Conservation (phyloP, 1,284 basidiomycete genomes). For the Somion occarium region DNA sequence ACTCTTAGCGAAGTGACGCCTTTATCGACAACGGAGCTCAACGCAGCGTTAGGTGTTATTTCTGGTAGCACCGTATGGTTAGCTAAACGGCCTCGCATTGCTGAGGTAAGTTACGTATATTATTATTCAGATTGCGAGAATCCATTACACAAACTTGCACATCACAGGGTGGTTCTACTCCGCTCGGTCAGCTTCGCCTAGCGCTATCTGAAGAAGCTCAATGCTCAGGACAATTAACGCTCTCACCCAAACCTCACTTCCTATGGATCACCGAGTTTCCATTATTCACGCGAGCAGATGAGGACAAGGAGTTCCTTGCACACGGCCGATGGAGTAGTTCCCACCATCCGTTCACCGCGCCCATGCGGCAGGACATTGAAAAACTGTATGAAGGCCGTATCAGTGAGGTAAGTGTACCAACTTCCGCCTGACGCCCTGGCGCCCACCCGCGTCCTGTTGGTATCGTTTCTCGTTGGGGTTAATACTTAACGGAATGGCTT, state of each 20-base stretch:
- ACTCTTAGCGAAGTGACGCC: background rate
- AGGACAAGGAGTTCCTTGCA: slow-evolving; percentile 83
- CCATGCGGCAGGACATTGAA: slow-evolving; percentile 84
- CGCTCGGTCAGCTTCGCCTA: slow-evolving; percentile 72
- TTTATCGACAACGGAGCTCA: background rate
- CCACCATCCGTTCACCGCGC: slow-evolving; percentile 95
- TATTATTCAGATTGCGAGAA: background rate
- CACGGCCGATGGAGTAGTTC: slow-evolving; percentile 86
- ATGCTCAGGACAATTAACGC: slow-evolving; percentile 39
- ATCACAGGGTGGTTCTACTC: slow-evolving; percentile 77
- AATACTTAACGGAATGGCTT: background rate
- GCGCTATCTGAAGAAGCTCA: slow-evolving; percentile 63
- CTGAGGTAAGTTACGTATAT: slow-evolving; percentile 37
- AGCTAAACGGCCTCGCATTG: slow-evolving; percentile 36
- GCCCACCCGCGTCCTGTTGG: background rate
- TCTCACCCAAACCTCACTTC: slow-evolving; percentile 70
- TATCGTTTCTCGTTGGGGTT: background rate
- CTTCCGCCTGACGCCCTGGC: background rate
- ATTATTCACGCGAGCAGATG: slow-evolving; percentile 84
- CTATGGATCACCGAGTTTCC: slow-evolving; percentile 97
- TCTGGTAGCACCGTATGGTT: slow-evolving; percentile 36
- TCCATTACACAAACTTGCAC: background rate
- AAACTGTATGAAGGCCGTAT: slow-evolving; percentile 67
- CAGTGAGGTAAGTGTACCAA: slow-evolving; percentile 45
- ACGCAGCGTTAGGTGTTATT: background rate